Percentiles rank a stretch among this genome's conserved stretches.
phyloP scores from a whole-genome alignment of 352 stramenopile species.

The Sclerospora graminicola region DNA sequence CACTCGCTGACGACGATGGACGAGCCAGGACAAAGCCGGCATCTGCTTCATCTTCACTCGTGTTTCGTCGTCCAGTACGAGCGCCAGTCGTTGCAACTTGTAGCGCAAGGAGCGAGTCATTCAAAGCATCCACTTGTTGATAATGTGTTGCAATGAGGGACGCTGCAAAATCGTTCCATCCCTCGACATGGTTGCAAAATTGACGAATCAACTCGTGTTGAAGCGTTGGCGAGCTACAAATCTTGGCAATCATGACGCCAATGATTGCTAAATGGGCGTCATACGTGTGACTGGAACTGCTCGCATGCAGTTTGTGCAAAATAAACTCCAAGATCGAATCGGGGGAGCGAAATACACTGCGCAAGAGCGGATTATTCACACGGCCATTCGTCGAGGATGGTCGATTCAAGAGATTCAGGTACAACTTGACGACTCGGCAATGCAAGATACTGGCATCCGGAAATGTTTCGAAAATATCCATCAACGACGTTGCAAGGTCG shows the following conservation, averaged over 20 bases:
- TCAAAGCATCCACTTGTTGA: conserved; percentile 64
- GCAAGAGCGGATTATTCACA: conserved; percentile 67
- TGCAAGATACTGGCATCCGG: conserved; percentile 65
- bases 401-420: conserved; percentile 56
- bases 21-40: conserved; percentile 42
- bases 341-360: conserved; percentile 58
- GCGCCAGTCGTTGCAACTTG: conserved; percentile 11
- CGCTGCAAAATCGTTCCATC: conserved; percentile 56
- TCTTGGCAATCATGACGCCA: conserved; percentile 72
- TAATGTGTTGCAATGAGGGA: conserved; percentile 65
- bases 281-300: conserved; percentile 37
- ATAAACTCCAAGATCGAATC: conserved; percentile 64
- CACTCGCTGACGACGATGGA: conserved; percentile 48
- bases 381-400: conserved; percentile 42
- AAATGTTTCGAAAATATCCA: conserved; percentile 66
- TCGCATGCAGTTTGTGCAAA: conserved; percentile 48
- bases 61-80: conserved; percentile 13
- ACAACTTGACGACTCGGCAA: conserved; percentile 56
- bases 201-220: conserved; percentile 72
- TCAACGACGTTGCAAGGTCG: conserved; percentile 45
- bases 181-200: conserved; percentile 48
- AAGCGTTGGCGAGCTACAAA: conserved; percentile 57
- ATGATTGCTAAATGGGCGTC: conserved; percentile 66
- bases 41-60: conserved; percentile 32
- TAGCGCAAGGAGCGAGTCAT: conserved; percentile 31